phyloP scores from a whole-genome alignment of 495 filamentous ascomycete genomes.

The Xylaria sp. region DNA sequence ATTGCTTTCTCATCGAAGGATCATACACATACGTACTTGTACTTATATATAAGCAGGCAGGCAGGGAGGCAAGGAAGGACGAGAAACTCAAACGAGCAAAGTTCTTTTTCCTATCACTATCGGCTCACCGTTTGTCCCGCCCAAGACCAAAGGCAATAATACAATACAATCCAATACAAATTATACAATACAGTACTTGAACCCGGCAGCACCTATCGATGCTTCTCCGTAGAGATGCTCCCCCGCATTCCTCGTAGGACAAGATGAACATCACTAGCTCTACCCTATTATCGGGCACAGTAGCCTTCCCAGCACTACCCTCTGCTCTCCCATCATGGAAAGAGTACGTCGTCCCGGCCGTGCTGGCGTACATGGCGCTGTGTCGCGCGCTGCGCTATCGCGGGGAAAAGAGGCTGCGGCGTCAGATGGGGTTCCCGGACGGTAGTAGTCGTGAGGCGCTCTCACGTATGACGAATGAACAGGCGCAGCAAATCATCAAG shows the following conservation, averaged over 20 bases:
- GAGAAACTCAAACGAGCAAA: no score
- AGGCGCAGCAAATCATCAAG: constrained; percentile 64
- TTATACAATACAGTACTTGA: not conserved
- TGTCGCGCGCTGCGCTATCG: constrained; percentile 57
- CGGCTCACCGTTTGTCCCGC: no score
- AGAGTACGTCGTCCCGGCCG: constrained; percentile 24
- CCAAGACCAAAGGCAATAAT: no score
- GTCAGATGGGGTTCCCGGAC: constrained; percentile 55
- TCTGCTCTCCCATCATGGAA: constrained; percentile 28
- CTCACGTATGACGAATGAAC: constrained; percentile 66
- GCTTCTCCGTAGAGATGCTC: not conserved
- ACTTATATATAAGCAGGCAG: no score
- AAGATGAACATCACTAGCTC: constrained; percentile 13
- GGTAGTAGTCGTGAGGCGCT: constrained; percentile 57
- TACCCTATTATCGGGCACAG: not conserved
- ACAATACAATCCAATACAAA: no score
- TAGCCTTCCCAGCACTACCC: not conserved
- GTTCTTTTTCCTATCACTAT: no score
- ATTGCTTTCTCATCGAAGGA: no score
- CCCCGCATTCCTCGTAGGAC: not conserved
- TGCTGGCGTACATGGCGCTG: constrained; percentile 44
- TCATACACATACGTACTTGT: no score
- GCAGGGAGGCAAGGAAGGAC: no score
- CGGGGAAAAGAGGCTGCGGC: constrained; percentile 52
- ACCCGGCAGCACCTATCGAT: not conserved